Evolutionary conservation across 2,329 filamentous ascomycete genomes (phyloP).

Genomic region (Chrysosporium queenslandicum): DNA sequence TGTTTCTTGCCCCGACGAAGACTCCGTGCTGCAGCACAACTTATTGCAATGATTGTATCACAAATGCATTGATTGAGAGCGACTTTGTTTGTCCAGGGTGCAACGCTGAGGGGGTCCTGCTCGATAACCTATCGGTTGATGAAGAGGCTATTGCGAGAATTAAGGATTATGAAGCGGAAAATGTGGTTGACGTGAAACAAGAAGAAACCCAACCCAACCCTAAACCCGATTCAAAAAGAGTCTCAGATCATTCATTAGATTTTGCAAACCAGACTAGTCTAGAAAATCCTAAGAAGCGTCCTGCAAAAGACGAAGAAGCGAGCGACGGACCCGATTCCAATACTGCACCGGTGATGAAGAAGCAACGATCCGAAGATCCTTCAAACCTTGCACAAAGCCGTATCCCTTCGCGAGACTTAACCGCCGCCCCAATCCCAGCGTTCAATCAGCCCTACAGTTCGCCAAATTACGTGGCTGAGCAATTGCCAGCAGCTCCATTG

Average conservation of each 20-base stretch:
- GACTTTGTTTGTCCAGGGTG: conserved; percentile 94
- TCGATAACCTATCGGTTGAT: conserved; percentile 81
- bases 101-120: conserved; percentile 77
- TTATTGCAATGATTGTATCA: conserved; percentile 99
- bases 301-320: conserved; percentile 59
- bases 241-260: conserved; percentile 17
- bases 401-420: conserved; percentile 10
- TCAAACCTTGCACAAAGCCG: not conserved
- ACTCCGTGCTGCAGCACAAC: conserved; percentile 97
- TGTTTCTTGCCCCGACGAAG: conserved; percentile 98
- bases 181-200: conserved; percentile 35
- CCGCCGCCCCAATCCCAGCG: conserved; percentile 18
- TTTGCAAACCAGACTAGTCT: conserved; percentile 27
- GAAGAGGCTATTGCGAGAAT: conserved; percentile 69
- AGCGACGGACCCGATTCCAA: conserved; percentile 40
- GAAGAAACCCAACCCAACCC: conserved; percentile 19
- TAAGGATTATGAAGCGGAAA: conserved; percentile 57
- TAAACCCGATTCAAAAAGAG: not conserved
- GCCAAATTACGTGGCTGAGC: conserved; percentile 27
- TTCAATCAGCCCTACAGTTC: conserved; percentile 30
- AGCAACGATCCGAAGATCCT: conserved; percentile 37
- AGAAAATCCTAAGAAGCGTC: conserved; percentile 60
- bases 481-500: conserved; percentile 19
- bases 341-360: conserved; percentile 29
- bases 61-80: conserved; percentile 95